Conservation (phyloP, 1,284 basidiomycete species). For the Fomitopsis schrenkii region DNA sequence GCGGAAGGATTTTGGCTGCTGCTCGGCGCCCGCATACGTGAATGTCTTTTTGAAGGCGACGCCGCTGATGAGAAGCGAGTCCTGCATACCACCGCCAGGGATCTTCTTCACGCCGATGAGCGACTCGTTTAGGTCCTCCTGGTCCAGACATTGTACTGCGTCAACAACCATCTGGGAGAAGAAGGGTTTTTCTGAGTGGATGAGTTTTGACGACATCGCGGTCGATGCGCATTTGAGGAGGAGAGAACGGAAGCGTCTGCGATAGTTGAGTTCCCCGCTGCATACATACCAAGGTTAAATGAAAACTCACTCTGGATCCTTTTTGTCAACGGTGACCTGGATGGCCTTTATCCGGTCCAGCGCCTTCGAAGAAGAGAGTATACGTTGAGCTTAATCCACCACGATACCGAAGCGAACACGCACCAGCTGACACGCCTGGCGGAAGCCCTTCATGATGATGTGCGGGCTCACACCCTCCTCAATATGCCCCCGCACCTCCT, state of each 20-base stretch:
- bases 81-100: constrained; percentile 98
- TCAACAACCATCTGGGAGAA: constrained; percentile 99
- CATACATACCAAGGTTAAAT: not conserved
- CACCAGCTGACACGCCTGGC: constrained; percentile 85
- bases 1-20: constrained; percentile 94
- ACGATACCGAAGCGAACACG: constrained; percentile 25
- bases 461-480: constrained; percentile 98
- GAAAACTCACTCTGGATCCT: constrained; percentile 75
- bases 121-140: constrained; percentile 91
- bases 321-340: constrained; percentile 89
- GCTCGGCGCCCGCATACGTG: constrained; percentile 98
- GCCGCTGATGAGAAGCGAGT: constrained; percentile 84
- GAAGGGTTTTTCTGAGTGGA: constrained; percentile 98
- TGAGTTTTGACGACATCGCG: constrained; percentile 99
- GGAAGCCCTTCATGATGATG: constrained; percentile 96
- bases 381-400: not conserved
- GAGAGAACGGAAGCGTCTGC: constrained; percentile 88
- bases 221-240: constrained; percentile 97
- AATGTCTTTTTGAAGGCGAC: constrained; percentile 99
- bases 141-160: constrained; percentile 91
- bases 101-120: constrained; percentile 99
- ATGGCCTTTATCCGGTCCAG: constrained; percentile 86
- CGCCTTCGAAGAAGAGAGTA: constrained; percentile 47
- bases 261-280: not conserved
- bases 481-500: constrained; percentile 88